These are phyloP conservation scores for Turnera subulata DNA, from an alignment of 345 rosid species.

Conservation along the genomic window DNA sequence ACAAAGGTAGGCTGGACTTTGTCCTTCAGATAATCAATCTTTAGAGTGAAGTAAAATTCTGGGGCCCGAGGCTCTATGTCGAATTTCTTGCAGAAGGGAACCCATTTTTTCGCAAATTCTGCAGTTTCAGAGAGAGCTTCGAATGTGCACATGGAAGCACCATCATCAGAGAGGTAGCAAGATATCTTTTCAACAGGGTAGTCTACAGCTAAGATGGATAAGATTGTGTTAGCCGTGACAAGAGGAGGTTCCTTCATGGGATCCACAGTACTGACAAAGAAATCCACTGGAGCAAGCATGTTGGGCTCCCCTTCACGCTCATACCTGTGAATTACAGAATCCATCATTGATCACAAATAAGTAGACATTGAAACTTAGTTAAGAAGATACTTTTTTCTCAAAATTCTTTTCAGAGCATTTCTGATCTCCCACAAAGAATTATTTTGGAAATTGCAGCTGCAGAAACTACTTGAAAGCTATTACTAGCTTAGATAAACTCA, in stretches of 20 bases:
- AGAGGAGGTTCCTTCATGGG: conserved; percentile 99
- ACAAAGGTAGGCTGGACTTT: conserved; percentile 95
- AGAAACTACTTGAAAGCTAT: too few species aligned
- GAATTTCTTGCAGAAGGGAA: conserved; percentile 32
- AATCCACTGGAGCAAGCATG: conserved; percentile 75
- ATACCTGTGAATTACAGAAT: conserved; percentile 39
- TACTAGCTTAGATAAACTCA: too few species aligned
- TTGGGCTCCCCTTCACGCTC: conserved; percentile 91
- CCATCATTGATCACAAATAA: background rate
- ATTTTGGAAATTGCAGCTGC: too few species aligned
- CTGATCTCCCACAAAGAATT: too few species aligned
- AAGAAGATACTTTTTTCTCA: too few species aligned
- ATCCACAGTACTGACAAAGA: conserved; percentile 97
- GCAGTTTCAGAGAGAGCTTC: conserved; percentile 77
- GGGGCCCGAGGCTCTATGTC: conserved; percentile 37
- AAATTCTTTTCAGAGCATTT: too few species aligned
- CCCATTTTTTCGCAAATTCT: conserved; percentile 33
- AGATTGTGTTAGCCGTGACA: conserved; percentile 79
- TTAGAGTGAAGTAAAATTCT: conserved; percentile 35
- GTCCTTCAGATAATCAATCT: conserved; percentile 92
- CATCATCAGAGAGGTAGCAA: conserved; percentile 93
- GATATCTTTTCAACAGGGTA: conserved; percentile 91
- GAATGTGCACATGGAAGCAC: conserved; percentile 95
- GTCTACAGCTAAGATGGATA: conserved; percentile 94
- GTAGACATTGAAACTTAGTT: too few species aligned